phyloP scores from a whole-genome alignment of 2,329 filamentous ascomycete genomes.

The Fusarium guadeloupense region DNA sequence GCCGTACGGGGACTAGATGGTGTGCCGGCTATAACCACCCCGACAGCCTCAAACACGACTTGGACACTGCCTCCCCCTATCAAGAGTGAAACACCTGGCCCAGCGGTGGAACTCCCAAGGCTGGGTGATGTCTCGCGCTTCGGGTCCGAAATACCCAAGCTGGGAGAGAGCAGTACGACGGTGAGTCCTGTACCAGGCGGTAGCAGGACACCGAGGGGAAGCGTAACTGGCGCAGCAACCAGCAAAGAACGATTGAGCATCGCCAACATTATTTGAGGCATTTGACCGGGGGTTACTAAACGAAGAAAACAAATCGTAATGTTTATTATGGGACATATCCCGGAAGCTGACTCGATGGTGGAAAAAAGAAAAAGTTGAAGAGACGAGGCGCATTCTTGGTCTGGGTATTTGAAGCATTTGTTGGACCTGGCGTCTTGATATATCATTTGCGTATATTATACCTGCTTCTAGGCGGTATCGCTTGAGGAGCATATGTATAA shows the following conservation, averaged over 20 bases:
- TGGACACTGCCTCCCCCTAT: constrained; percentile 50
- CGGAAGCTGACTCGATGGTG: constrained; percentile 22
- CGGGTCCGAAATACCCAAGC: constrained; percentile 40
- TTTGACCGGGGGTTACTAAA: constrained; percentile 3
- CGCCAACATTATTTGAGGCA: constrained; percentile 55
- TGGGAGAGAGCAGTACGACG: constrained; percentile 39
- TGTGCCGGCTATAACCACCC: constrained; percentile 42
- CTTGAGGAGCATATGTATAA: constrained; percentile 9
- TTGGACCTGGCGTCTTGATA: constrained; percentile 14
- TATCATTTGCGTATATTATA: constrained; percentile 7
- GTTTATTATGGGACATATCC: constrained; percentile 28
- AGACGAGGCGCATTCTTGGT: constrained; percentile 23
- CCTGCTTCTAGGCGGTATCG: constrained; percentile 10
- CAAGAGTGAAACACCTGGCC: constrained; percentile 47
- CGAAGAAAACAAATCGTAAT: constrained; percentile 32
- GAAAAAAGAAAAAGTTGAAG: constrained; percentile 24
- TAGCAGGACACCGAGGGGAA: constrained; percentile 35
- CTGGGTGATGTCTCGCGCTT: constrained; percentile 46
- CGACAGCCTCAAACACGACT: constrained; percentile 42
- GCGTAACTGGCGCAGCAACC: constrained; percentile 28
- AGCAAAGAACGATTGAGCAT: constrained; percentile 52
- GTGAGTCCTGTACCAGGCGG: constrained; percentile 43
- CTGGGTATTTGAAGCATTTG: constrained; percentile 21
- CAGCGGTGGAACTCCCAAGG: constrained; percentile 43
- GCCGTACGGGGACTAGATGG: constrained; percentile 47